Conservation (phyloP, 2,329 filamentous ascomycete species). For the Sporothrix dimorphospora region DNA sequence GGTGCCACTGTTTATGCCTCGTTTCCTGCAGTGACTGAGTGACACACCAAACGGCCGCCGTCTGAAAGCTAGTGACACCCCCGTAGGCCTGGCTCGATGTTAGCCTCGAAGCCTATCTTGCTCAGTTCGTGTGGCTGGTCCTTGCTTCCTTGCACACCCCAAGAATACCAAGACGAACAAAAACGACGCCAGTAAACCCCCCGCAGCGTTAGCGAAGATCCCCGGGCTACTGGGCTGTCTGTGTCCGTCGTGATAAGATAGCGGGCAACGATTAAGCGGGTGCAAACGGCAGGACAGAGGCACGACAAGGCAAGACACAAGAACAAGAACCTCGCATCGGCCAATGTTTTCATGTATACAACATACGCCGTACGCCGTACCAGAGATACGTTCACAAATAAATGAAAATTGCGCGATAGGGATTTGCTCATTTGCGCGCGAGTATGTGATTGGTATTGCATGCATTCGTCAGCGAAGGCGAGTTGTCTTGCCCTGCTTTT, state of each 20-base stretch:
- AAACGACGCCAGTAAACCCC: not conserved
- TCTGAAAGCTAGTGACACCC: not conserved
- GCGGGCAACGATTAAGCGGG: not conserved
- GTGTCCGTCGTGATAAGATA: not conserved
- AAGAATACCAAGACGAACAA: not conserved
- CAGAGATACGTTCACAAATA: not conserved
- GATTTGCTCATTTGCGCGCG: constrained; percentile 3
- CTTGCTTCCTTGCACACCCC: too few species aligned
- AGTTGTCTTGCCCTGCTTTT: not conserved
- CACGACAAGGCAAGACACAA: not conserved
- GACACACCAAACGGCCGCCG: constrained; percentile 10
- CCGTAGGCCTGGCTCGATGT: too few species aligned
- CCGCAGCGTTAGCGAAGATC: not conserved
- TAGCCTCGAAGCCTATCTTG: not conserved
- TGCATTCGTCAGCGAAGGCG: constrained; percentile 14
- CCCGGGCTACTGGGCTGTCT: not conserved
- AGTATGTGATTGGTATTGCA: constrained; percentile 11
- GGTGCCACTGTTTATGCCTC: not conserved
- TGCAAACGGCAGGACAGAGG: not conserved
- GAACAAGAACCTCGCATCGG: not conserved
- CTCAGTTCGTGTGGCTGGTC: not conserved
- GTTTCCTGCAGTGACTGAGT: not conserved
- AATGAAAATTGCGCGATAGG: constrained; percentile 3
- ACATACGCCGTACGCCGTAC: not conserved
- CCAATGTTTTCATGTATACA: not conserved